Evolutionary conservation across 2,329 filamentous ascomycete genomes (phyloP).

Genomic region (Reticulascus tulasneorum): DNA sequence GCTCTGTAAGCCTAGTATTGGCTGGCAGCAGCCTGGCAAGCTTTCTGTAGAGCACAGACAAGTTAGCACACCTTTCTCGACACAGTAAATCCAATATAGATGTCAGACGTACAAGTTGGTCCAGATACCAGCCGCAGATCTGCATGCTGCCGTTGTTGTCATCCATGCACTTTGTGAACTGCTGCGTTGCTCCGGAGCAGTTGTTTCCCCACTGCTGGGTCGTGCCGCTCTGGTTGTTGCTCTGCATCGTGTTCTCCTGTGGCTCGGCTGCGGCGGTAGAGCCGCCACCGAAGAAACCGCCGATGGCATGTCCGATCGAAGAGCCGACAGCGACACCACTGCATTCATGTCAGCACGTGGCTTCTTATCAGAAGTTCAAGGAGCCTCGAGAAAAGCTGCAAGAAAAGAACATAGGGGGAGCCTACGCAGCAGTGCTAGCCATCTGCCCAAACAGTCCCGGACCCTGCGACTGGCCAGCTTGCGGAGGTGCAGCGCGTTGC

Average conservation of each 20-base stretch:
- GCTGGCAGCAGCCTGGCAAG: constrained; percentile 74
- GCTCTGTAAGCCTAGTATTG: constrained; percentile 66
- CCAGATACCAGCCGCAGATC: constrained; percentile 97
- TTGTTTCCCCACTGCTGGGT: constrained; percentile 46
- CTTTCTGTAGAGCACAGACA: constrained; percentile 50
- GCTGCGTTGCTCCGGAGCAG: constrained; percentile 75
- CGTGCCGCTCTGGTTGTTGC: constrained; percentile 48
- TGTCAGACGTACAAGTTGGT: constrained; percentile 64
- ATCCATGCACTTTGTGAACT: constrained; percentile 95
- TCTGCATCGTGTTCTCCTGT: constrained; percentile 35
- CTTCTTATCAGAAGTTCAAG: constrained; percentile 4
- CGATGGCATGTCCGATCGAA: constrained; percentile 90
- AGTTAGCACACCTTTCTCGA: constrained; percentile 1
- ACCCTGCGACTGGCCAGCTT: constrained; percentile 55
- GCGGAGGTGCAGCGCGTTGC: constrained; percentile 38
- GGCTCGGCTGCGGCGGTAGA: constrained; percentile 54
- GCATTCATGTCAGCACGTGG: constrained; percentile 21
- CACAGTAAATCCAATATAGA: constrained; percentile 19
- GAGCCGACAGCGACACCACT: constrained; percentile 97
- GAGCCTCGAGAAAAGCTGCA: neutral
- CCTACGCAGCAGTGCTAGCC: constrained; percentile 96
- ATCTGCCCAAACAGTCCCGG: constrained; percentile 93
- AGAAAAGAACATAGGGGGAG: constrained; percentile 20
- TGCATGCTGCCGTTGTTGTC: constrained; percentile 90
- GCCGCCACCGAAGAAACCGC: constrained; percentile 79